phyloP scores from a whole-genome alignment of 2,329 filamentous ascomycete species.

The Claviceps fusiformis region DNA sequence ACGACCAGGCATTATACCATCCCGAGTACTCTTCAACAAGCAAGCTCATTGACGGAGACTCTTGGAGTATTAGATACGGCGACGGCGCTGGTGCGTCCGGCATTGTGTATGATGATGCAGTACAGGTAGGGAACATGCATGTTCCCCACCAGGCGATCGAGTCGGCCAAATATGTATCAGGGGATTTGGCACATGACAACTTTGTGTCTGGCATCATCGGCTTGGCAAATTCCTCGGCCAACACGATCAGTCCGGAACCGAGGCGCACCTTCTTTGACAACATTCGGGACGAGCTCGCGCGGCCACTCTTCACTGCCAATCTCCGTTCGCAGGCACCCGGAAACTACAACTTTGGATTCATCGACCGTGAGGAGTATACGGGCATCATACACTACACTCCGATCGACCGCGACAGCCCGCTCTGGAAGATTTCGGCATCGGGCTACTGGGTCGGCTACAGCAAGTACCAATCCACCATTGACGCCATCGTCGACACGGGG shows the following conservation, averaged over 20 bases:
- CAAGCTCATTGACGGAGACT: slow-evolving; percentile 25
- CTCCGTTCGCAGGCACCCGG: slow-evolving; percentile 18
- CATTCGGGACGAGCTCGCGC: slow-evolving; percentile 14
- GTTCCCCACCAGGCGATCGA: slow-evolving; percentile 52
- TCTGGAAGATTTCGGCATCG: slow-evolving; percentile 46
- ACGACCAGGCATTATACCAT: slow-evolving; percentile 44
- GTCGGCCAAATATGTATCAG: slow-evolving; percentile 45
- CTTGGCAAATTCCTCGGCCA: slow-evolving; percentile 18
- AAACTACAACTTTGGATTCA: slow-evolving; percentile 31
- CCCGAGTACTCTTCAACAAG: slow-evolving; percentile 29
- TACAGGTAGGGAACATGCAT: slow-evolving; percentile 45
- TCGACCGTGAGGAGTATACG: slow-evolving; percentile 42
- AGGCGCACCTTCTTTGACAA: slow-evolving; percentile 25
- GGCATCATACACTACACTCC: slow-evolving; percentile 42
- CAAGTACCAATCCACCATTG: slow-evolving; percentile 9
- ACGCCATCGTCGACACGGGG: slow-evolving; percentile 55
- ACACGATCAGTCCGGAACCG: slow-evolving; percentile 19
- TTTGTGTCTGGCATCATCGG: slow-evolving; percentile 25
- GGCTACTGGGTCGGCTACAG: slow-evolving; percentile 38
- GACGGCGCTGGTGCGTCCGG: slow-evolving; percentile 51
- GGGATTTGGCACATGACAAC: slow-evolving; percentile 19
- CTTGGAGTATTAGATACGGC: slow-evolving; percentile 50
- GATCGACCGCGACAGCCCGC: slow-evolving; percentile 38
- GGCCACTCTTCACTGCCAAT: slow-evolving; percentile 25
- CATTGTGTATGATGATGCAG: slow-evolving; percentile 51